Evolutionary conservation across 2,329 filamentous ascomycete species (phyloP), one percentile per base, ranked within the genome.

Genomic region (Fusarium irregulare): DNA sequence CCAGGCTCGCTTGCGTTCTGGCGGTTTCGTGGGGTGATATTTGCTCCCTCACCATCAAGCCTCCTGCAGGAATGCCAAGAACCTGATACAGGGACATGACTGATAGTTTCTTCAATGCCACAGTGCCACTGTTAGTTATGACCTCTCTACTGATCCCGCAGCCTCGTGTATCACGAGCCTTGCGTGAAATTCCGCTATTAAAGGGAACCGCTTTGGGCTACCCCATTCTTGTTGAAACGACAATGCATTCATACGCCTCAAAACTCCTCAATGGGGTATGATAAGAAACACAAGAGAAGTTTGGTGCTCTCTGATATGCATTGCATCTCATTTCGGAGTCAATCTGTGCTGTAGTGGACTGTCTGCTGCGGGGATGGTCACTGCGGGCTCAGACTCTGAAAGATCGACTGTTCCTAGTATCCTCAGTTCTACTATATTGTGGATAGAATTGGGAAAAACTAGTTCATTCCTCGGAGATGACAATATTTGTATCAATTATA

Each of bases 11-110:
- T 75, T 75, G 55, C 49, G 42, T 13, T 60, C 60, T 68, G 45
- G 45, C 49, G 67, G 73, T 75, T 73, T 75, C 71, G 70, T 75
- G 64, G 70, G 71, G 71, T 72, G 73, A 73, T 73, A 64, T 66
- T 64, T 61, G 56, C 62, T 68, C 63, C 71, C 63, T 75, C 70
- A 71, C 71, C 71, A 74, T 70, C 48, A 44, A 37, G 32, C 53
- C 65, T 75, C 66, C 60, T 61, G 56, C 61, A 64, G 61, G 46
- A 54, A 50, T n/a, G 62, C 51, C 60, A 65, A 62, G 56, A 63
- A 50, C 16, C 25, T 32, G 32, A 45, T 56, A 45, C 64, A 62
- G 48, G 56, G 48, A 60, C 16, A 27, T n/a, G 30, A 56, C 34
- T 37, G 54, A 59, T 25, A 9, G 47, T 47, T 49, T 63, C 55